phyloP scores from a whole-genome alignment of 805 yeast species.

The Sugiyamaella marilandica region DNA sequence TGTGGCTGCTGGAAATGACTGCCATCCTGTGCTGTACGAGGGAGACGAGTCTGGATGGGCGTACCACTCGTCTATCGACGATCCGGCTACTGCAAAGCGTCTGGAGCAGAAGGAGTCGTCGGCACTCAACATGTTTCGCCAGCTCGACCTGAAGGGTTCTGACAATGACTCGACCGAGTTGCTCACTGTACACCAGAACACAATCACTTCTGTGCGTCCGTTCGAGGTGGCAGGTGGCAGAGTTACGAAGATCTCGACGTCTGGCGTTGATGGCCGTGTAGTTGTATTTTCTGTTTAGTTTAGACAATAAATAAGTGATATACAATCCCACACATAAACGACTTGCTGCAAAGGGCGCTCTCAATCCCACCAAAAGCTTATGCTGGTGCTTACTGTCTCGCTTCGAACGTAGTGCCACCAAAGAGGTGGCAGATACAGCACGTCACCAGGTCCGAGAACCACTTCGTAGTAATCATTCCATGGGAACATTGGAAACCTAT shows the following conservation, averaged over 20 bases:
- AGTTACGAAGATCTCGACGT: conserved; percentile 59
- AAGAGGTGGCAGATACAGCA: conserved; percentile 24
- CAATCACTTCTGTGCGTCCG: conserved; percentile 62
- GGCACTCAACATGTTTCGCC: conserved; percentile 84
- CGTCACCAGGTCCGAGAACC: conserved; percentile 26
- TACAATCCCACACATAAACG: conserved; percentile 9
- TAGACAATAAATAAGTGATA: background rate
- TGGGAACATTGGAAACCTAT: conserved; percentile 21
- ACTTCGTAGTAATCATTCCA: conserved; percentile 23
- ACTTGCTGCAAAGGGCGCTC: background rate
- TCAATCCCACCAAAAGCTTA: conserved; percentile 24
- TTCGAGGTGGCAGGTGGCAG: conserved; percentile 42
- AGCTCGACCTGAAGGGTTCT: conserved; percentile 90
- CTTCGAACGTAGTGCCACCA: conserved; percentile 30
- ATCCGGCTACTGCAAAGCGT: conserved; percentile 36
- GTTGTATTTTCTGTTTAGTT: conserved; percentile 61
- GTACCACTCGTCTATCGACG: conserved; percentile 58
- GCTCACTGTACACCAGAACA: conserved; percentile 84
- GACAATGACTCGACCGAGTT: conserved; percentile 43
- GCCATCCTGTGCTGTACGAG: conserved; percentile 80
- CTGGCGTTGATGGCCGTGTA: conserved; percentile 89
- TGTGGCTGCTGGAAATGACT: conserved; percentile 87
- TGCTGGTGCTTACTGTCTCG: conserved; percentile 20
- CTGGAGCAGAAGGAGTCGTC: conserved; percentile 49
- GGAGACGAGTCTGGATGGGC: conserved; percentile 63